Base-by-base conservation (phyloP, 2,329 filamentous ascomycete genomes). In the Colletotrichum orbiculare region DNA sequence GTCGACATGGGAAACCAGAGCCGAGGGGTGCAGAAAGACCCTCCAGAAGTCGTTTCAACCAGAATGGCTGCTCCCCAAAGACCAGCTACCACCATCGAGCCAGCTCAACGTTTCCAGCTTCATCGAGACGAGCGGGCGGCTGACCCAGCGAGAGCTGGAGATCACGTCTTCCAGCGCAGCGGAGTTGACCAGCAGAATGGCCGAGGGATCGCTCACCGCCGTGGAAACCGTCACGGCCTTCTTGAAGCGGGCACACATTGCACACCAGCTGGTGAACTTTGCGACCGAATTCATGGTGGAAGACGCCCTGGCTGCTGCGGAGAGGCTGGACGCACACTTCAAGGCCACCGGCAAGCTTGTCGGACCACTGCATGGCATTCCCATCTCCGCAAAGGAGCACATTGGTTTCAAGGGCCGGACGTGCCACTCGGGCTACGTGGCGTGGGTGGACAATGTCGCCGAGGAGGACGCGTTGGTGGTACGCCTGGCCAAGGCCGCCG, bases 211-310 rank as follows among this genome's bases (percentile, higher is more conserved):
- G 71, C 78, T 77, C 72, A 72, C 78, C 15, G 54, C 74, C 7
- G 76, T 82, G 4, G 49, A 57, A n/a, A 63, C 61, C 12, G 73
- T 76, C 2, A 73, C 73, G 2, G 83, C 82, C 1, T 85, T 85
- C 64, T 81, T 81, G 58, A 85, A 84, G 67, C 76, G 82, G 13
- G 80, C 82, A 3, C 79, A 81, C 1, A 77, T 85, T 17, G 80
- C 80, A 0, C 81, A 84, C 43, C 82, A 85, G 65, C 74, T 82
- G 42, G 71, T 73, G 42, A 70, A 69, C 45, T 68, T 69, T 45
- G 61, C 60, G 3, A 69, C 71, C 13, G 71, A 71, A 45, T 69
- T 82, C 7, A 75, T 81, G 48, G 79, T 82, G 59, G 71, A 78
- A 3, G 70, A 73, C n/a, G 74, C 80, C 1, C 74, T 79, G 2